Evolutionary conservation across 2,329 filamentous ascomycete species (phyloP).

Genomic region (Apiospora sp.): DNA sequence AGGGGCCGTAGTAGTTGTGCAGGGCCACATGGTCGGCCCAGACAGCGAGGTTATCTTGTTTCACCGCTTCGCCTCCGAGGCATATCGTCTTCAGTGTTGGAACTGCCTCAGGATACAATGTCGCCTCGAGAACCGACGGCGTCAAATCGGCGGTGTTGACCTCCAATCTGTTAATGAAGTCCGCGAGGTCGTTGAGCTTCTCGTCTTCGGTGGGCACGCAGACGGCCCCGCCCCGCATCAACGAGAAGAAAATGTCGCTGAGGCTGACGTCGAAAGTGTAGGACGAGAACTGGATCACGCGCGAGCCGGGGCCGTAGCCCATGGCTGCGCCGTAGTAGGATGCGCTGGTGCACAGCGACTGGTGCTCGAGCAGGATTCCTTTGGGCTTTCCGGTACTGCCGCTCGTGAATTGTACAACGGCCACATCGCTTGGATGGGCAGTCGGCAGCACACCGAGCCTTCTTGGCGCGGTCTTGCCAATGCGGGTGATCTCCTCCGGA

Average conservation of each 20-base stretch:
- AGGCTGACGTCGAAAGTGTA: slow-evolving; percentile 24
- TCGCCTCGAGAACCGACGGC: neutral
- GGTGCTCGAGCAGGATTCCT: slow-evolving; percentile 12
- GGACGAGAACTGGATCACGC: slow-evolving; percentile 16
- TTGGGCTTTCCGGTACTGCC: slow-evolving; percentile 16
- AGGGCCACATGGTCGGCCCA: slow-evolving; percentile 1
- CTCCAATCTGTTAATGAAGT: neutral
- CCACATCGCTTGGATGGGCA: neutral
- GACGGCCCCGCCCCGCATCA: neutral
- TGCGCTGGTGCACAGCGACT: slow-evolving; percentile 1
- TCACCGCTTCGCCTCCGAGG: slow-evolving; percentile 1
- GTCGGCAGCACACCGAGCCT: neutral
- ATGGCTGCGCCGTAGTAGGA: neutral
- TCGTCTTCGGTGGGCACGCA: slow-evolving; percentile 22
- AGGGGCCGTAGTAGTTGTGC: slow-evolving; percentile 15
- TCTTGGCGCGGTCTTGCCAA: slow-evolving; percentile 1
- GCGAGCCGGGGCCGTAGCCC: slow-evolving; percentile 1
- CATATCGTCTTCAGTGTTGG: slow-evolving; percentile 3
- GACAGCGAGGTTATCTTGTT: neutral
- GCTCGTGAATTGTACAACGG: neutral
- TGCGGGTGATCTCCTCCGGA: slow-evolving; percentile 24
- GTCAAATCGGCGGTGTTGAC: slow-evolving; percentile 12
- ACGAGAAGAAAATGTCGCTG: slow-evolving; percentile 18
- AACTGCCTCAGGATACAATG: neutral
- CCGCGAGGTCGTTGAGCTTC: neutral